Evolutionary conservation across 768 basidiomycete species (phyloP), one percentile per base, ranked within the genome.

Genomic region (Xerocomellus intermedius): DNA sequence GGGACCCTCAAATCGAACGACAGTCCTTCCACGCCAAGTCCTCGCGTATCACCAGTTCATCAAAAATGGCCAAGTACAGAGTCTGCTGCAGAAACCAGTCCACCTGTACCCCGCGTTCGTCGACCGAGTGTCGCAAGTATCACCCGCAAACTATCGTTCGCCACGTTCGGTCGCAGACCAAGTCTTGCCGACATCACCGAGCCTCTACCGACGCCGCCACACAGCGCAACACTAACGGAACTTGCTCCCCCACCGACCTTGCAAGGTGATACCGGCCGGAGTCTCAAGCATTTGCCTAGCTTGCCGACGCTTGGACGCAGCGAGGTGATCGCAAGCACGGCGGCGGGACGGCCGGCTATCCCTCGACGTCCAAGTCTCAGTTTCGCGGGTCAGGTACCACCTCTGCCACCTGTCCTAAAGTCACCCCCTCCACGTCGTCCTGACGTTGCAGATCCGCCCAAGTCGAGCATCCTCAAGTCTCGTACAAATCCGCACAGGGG

Each of bases 111-210:
- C 5, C 59, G 55, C 9, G 17, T 42, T 30, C 65, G 62, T 47
- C 50, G 69, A 21, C 67, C 66, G 9, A 69, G 67, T 9, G 67
- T 69, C 10, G 69, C 59, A 35, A 71, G 65, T 28, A 69, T 69
- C 41, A 69, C 68, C 4, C 69, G 65, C n/a, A 71, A 69, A 49
- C 37, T 71, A 16, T 71, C 68, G 12, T 69, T 71, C 41, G 64
- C 61, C n/a, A 61, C 59, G 22, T 69, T 69, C 30, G 39, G 52
- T 42, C 70, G 70, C 21, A 58, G 59, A 50, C 62, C 60, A 2
- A 71, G 69, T 10, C 16, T 62, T 21, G 41, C 56, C 19, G 69
- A 68, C n/a, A 50, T 65, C 47, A 47, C 24, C 14, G 53, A 68
- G 36, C 58, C 60, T 26, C 36, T 63, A 21, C 65, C 63, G 13